Conservation (phyloP, 495 filamentous ascomycete species). For the Talaromyces wortmannii region DNA sequence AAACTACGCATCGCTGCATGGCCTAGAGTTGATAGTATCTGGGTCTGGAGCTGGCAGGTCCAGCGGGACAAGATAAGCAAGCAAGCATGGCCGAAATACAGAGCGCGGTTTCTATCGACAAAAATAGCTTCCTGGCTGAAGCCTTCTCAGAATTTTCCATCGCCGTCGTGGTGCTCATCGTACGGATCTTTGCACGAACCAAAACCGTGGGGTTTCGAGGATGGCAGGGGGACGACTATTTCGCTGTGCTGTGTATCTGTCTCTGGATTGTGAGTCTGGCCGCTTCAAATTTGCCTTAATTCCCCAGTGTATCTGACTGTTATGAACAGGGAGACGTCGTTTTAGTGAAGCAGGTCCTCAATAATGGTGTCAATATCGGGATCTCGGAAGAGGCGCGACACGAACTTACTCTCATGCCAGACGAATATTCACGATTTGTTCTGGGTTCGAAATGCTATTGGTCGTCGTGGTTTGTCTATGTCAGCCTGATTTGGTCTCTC, state of each 20-base stretch:
- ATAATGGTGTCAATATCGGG: conserved; percentile 30
- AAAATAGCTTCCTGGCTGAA: conserved; percentile 10
- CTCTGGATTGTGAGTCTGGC: conserved; percentile 13
- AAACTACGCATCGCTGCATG: background rate
- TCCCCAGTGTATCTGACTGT: background rate
- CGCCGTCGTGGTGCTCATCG: conserved; percentile 9
- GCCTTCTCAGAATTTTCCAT: conserved; percentile 15
- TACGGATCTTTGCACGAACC: conserved; percentile 14
- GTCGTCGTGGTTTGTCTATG: conserved; percentile 42
- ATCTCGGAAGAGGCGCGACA: conserved; percentile 30
- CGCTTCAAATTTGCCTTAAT: background rate
- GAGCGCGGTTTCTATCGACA: background rate
- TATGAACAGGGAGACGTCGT: background rate
- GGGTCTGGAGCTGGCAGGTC: background rate
- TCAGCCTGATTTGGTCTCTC: conserved; percentile 41
- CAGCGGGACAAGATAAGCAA: background rate
- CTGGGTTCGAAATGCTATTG: conserved; percentile 41
- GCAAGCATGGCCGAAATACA: background rate
- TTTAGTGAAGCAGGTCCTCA: background rate
- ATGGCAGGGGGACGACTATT: conserved; percentile 18
- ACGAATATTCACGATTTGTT: conserved; percentile 25
- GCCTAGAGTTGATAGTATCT: background rate
- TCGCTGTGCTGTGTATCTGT: conserved; percentile 8
- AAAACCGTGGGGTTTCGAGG: conserved; percentile 13
- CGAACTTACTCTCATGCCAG: conserved; percentile 14